A percentile compares a stretch with the other conserved stretches of the same genome.
These are phyloP conservation scores for Sporothrix humicola DNA, from an alignment of 2,329 filamentous ascomycete genomes.

Conservation along the genomic window DNA sequence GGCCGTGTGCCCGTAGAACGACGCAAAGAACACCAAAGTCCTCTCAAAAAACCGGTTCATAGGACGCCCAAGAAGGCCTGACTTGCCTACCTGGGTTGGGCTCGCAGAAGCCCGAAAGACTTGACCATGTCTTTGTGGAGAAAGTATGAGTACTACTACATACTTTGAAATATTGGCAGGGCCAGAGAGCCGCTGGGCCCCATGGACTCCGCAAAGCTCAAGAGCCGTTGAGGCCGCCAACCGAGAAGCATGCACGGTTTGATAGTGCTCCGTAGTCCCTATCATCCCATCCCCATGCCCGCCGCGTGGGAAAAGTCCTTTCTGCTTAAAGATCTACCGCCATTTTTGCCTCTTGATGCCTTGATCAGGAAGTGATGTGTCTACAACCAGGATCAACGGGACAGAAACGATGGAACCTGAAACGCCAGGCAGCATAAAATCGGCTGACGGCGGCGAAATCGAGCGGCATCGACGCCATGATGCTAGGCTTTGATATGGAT, in stretches of 20 bases:
- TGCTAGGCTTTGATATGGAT: not conserved
- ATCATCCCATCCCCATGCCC: not conserved
- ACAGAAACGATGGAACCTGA: slow-evolving; percentile 3
- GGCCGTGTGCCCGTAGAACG: no score
- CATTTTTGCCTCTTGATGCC: not conserved
- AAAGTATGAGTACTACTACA: not conserved
- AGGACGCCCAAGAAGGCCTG: not conserved
- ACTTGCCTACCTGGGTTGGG: slow-evolving; percentile 12
- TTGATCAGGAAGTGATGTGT: not conserved
- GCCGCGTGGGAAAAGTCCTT: slow-evolving; percentile 1
- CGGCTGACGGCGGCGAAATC: slow-evolving; percentile 7
- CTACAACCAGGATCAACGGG: not conserved
- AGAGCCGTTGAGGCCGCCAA: not conserved
- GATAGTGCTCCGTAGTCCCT: not conserved
- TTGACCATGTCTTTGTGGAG: not conserved
- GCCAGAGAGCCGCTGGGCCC: not conserved
- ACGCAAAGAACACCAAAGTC: no score
- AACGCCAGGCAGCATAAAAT: slow-evolving; percentile 18
- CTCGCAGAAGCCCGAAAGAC: not conserved
- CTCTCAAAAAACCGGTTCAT: not conserved
- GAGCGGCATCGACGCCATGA: slow-evolving; percentile 1
- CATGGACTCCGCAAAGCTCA: not conserved
- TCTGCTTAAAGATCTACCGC: not conserved
- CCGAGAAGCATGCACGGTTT: not conserved
- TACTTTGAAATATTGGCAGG: not conserved